Base-by-base conservation (phyloP, 2,329 filamentous ascomycete genomes). In the Hypoxylon sp. region DNA sequence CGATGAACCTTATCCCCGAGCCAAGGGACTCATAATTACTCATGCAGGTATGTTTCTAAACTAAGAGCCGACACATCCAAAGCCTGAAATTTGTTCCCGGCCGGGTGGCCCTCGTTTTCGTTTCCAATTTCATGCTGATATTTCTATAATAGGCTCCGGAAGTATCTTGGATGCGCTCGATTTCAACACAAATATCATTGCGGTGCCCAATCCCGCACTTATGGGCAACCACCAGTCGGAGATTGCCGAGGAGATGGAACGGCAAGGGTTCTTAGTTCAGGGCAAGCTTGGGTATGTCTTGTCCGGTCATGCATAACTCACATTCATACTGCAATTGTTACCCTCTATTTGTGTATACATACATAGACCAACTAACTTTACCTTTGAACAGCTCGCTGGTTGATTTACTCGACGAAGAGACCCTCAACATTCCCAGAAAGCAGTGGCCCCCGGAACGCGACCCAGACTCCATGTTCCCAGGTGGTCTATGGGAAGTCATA, bases 201-300 rank as follows among this genome's bases (percentile, higher is more conserved):
- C 97, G 0, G 94, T 99, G 2, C 92, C 95, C 2, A 99, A 99
- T 78, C 86, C 89, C 1, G 83, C 84, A 5, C 86, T 99, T 0
- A 86, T 97, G 73, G 90, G 97, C 75, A 95, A 99, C 75, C 96
- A 99, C 77, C 96, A 99, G 80, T 86, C 89, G 19, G 93, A 98
- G 78, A 86, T 99, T 60, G 95, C 95, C 0, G 84, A 89, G 53
- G 90, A 93, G 71, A 86, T 98, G 62, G 87, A 91, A 32, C 82
- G 84, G 23, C 88, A 93, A 72, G 90, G 91, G 23, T 97, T 97
- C 80, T 89, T 93, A 2, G 84, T 94, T n/a, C 86, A 90, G 73
- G 92, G 91, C 10, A 82, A 85, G 58, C 81, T 93, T 45, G 84
- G 86, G 91, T 93, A 85, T 60, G 86, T 77, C 17, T 17, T 28